Percentiles rank a stretch among this genome's conserved stretches.
Evolutionary conservation across 257 asterid genomes (phyloP).

Genomic region (Cinchona pubescens): DNA sequence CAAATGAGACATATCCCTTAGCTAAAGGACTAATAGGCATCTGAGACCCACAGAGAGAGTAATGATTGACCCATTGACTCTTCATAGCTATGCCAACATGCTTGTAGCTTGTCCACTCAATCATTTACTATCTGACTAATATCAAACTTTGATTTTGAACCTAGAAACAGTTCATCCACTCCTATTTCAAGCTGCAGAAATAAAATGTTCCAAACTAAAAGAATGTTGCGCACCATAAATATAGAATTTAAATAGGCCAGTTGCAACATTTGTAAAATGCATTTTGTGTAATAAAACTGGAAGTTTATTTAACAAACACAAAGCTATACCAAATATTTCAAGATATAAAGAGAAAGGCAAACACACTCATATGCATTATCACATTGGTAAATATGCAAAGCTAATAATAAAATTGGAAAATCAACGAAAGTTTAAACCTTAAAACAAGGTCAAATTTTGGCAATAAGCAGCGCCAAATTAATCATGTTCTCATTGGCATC

Average conservation of each 20-base stretch:
- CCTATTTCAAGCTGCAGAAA: not conserved
- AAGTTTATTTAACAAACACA: not conserved
- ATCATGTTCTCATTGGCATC: slow-evolving; percentile 6
- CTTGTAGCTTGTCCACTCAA: not conserved
- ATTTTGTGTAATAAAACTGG: not conserved
- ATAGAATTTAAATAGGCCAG: not conserved
- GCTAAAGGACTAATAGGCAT: not conserved
- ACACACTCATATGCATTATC: not conserved
- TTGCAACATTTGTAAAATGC: not conserved
- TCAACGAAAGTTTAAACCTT: too few relatives aligned
- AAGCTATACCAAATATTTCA: not conserved
- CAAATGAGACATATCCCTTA: not conserved
- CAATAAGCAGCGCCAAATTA: not conserved
- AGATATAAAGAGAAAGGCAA: not conserved
- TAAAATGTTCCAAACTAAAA: not conserved
- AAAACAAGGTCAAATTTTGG: not conserved
- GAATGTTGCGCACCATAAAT: not conserved
- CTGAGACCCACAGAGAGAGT: not conserved
- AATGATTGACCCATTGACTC: not conserved
- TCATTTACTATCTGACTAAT: not conserved
- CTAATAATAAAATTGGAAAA: too few relatives aligned
- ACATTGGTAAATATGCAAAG: not conserved
- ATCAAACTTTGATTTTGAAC: not conserved
- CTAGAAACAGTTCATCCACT: not conserved
- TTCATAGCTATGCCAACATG: not conserved